phyloP scores from a whole-genome alignment of 2,329 filamentous ascomycete genomes.

The Xylariaceae sp. region DNA sequence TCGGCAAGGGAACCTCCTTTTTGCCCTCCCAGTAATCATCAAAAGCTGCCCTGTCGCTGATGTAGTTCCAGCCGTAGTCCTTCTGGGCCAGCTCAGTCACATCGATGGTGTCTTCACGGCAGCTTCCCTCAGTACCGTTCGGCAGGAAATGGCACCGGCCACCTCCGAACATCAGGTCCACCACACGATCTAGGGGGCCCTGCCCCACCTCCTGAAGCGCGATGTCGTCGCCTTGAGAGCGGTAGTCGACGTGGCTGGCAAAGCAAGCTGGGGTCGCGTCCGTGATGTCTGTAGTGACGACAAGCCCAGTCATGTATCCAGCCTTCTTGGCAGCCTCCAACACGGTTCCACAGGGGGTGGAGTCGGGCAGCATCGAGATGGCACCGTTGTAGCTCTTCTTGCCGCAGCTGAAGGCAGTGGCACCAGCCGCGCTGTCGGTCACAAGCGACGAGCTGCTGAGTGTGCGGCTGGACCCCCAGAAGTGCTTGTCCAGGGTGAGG shows the following conservation, averaged over 20 bases:
- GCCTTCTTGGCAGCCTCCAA: constrained; percentile 89
- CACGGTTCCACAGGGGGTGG: constrained; percentile 80
- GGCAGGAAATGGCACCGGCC: constrained; percentile 89
- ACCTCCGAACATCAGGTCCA: constrained; percentile 89
- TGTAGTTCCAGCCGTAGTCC: constrained; percentile 72
- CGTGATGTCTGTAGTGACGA: constrained; percentile 90
- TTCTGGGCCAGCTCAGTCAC: constrained; percentile 65
- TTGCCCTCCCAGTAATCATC: constrained; percentile 63
- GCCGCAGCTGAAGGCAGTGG: constrained; percentile 90
- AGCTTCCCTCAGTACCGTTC: constrained; percentile 73
- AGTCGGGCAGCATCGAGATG: constrained; percentile 80
- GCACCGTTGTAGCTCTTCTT: constrained; percentile 95
- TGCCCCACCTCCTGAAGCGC: constrained; percentile 88
- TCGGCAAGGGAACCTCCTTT: constrained; percentile 61
- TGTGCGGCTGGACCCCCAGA: constrained; percentile 85
- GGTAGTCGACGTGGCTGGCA: constrained; percentile 73
- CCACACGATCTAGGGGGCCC: constrained; percentile 75
- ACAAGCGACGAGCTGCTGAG: constrained; percentile 77
- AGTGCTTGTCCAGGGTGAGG: constrained; percentile 75
- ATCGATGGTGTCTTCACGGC: constrained; percentile 70
- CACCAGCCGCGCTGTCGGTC: constrained; percentile 94
- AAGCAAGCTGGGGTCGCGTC: constrained; percentile 97
- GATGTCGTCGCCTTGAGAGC: constrained; percentile 80
- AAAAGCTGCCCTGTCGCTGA: constrained; percentile 65
- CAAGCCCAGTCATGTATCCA: constrained; percentile 86